These are phyloP conservation scores for Colletotrichum destructivum DNA, from an alignment of 2,329 filamentous ascomycete species.

Conservation along the genomic window DNA sequence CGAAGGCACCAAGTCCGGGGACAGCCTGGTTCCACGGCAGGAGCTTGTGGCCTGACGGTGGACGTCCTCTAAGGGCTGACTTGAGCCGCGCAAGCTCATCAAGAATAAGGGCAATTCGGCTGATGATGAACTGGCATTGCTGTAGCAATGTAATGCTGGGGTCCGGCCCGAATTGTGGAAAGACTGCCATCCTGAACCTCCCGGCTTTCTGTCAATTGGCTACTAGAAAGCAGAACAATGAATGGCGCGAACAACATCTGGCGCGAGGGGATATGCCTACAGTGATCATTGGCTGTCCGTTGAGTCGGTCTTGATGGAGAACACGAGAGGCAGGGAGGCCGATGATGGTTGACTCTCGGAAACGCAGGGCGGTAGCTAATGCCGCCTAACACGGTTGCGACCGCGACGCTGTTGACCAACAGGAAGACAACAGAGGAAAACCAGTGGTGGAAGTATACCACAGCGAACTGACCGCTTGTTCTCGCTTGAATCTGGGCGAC, in stretches of 20 bases:
- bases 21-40: slow-evolving; percentile 42
- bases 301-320: too few species aligned
- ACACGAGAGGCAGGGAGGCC: too few species aligned
- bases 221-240: background rate
- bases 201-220: background rate
- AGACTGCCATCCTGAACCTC: slow-evolving; percentile 15
- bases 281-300: too few species aligned
- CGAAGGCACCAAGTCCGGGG: slow-evolving; percentile 38
- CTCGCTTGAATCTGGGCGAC: too few species aligned
- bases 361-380: too few species aligned
- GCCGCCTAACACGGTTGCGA: too few species aligned
- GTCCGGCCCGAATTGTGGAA: slow-evolving; percentile 26
- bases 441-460: too few species aligned
- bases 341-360: too few species aligned
- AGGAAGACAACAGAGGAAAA: too few species aligned
- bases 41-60: slow-evolving; percentile 32
- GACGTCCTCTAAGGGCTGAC: slow-evolving; percentile 30
- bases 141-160: slow-evolving; percentile 12
- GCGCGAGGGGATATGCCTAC: background rate
- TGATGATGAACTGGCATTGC: slow-evolving; percentile 36
- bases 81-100: slow-evolving; percentile 41
- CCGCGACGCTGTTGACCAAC: too few species aligned
- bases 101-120: slow-evolving; percentile 30
- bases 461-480: too few species aligned
- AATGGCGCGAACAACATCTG: background rate